These are phyloP conservation scores for Imleria badia DNA, from an alignment of 768 basidiomycete genomes.

Conservation along the genomic window DNA sequence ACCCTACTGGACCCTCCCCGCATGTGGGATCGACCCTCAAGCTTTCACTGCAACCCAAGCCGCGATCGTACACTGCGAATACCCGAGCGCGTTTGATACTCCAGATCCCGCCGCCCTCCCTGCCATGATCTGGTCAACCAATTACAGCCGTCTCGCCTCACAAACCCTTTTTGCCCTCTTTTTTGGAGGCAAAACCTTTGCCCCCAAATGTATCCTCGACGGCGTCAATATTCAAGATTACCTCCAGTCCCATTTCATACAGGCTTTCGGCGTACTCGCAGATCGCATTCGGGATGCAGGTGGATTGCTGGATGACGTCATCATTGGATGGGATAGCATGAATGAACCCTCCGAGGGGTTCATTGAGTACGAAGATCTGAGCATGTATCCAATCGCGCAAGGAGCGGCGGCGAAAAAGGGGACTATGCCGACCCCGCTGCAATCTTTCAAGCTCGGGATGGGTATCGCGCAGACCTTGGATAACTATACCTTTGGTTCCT, in stretches of 20 bases:
- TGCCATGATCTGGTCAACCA: conserved; percentile 96
- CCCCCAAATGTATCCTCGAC: conserved; percentile 89
- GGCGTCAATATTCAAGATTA: conserved; percentile 91
- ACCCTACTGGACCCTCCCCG: conserved; percentile 88
- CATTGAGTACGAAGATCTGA: conserved; percentile 66
- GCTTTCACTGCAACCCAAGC: conserved; percentile 84
- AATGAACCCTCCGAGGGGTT: conserved; percentile 92
- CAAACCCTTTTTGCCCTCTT: conserved; percentile 95
- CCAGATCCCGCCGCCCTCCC: conserved; percentile 77
- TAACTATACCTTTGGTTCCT: conserved; percentile 73
- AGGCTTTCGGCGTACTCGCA: conserved; percentile 72
- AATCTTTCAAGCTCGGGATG: conserved; percentile 86
- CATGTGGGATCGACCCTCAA: conserved; percentile 86
- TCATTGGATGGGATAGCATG: conserved; percentile 96
- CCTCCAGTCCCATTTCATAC: conserved; percentile 73
- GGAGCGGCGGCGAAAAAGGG: conserved; percentile 82
- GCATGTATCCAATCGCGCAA: conserved; percentile 60
- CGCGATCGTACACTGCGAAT: conserved; percentile 88
- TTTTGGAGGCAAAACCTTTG: conserved; percentile 86
- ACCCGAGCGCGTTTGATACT: conserved; percentile 51
- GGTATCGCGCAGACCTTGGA: conserved; percentile 81
- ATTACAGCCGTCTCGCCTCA: conserved; percentile 84
- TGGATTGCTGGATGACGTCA: conserved; percentile 76
- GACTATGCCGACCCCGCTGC: conserved; percentile 79
- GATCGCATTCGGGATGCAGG: conserved; percentile 75